A percentile compares a stretch with the other conserved stretches of the same genome.
These are phyloP conservation scores for Paecilomyces sp. DNA, from an alignment of 2,329 filamentous ascomycete species.

Conservation along the genomic window DNA sequence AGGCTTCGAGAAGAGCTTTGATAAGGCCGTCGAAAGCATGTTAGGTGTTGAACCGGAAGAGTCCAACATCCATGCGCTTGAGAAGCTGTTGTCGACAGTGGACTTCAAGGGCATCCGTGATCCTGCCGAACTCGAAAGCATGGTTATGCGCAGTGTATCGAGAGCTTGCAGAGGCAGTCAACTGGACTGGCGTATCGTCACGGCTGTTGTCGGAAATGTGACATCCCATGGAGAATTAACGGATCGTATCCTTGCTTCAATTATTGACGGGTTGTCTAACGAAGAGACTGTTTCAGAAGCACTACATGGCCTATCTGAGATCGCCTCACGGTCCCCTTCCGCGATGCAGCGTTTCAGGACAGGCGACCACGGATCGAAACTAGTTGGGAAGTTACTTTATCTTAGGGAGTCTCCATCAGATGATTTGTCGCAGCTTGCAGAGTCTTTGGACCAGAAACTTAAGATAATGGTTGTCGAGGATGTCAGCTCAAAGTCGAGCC, in stretches of 20 bases:
- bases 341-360: constrained; percentile 38
- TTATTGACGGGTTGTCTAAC: constrained; percentile 36
- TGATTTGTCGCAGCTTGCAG: constrained; percentile 38
- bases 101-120: constrained; percentile 29
- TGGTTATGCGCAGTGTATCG: constrained; percentile 28
- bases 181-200: constrained; percentile 32
- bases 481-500: constrained; percentile 38
- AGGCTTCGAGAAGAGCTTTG: constrained; percentile 32
- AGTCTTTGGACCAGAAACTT: constrained; percentile 24
- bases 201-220: constrained; percentile 30
- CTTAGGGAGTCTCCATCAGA: constrained; percentile 49
- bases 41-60: constrained; percentile 23
- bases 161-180: constrained; percentile 28
- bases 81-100: constrained; percentile 30
- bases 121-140: constrained; percentile 23
- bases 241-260: constrained; percentile 27
- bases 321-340: constrained; percentile 33
- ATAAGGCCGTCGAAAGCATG: constrained; percentile 27
- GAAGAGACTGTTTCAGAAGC: constrained; percentile 26
- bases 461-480: constrained; percentile 30
- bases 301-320: constrained; percentile 39
- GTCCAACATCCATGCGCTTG: constrained; percentile 27
- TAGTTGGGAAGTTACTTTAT: constrained; percentile 47
- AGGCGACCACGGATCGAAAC: constrained; percentile 39
- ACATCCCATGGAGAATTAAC: constrained; percentile 24